Base-by-base conservation (phyloP, 257 asterid genomes). In the Solanum chiquidenum region DNA sequence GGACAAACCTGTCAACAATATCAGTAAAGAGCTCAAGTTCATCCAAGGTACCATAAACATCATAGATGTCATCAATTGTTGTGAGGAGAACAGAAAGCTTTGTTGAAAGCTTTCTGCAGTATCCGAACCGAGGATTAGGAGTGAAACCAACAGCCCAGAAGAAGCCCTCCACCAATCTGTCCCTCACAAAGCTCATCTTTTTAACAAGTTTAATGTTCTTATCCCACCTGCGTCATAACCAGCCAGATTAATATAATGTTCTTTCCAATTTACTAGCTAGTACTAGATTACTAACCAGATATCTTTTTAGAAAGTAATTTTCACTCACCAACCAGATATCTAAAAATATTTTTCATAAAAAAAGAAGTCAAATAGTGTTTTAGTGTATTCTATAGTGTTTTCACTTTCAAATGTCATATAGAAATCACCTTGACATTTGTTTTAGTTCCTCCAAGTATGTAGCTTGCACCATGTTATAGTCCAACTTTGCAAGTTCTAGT, bases 401-500 rank as follows among this genome's bases (percentile, higher is more conserved):
- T 31, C n/a, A 69, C 44, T 72, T 72, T 72, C 79, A 72, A 33
- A 71, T 16, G 25, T 71, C 42, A 29, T 3, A 33, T 7, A 8
- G 12, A 31, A 31, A 72, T 77, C 84, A 76, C 90, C 88, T 87
- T 8, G 92, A 90, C 79, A 90, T 34, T 29, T 88, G 89, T 37
- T 90, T 90, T 20, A 90, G 84, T 87, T 90, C 92, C 31, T 90
- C 89, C 84, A 86, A 87, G 42, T 90, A 87, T 42, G 25, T 85
- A 2, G 88, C 86, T 64, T 91, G 92, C 13, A 91, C 89, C 27
- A 83, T 88, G 73, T 91, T 91, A 72, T 89, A 90, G 44, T 91
- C 92, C 83, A 92, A 35, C 55, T 87, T 91, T 6, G 94, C 93
- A 72, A 92, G 88, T 68, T 92, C 89, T 31, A 91, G 90, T 21